Evolutionary conservation across 768 basidiomycete species (phyloP).

Genomic region (Gyrodon lividus): DNA sequence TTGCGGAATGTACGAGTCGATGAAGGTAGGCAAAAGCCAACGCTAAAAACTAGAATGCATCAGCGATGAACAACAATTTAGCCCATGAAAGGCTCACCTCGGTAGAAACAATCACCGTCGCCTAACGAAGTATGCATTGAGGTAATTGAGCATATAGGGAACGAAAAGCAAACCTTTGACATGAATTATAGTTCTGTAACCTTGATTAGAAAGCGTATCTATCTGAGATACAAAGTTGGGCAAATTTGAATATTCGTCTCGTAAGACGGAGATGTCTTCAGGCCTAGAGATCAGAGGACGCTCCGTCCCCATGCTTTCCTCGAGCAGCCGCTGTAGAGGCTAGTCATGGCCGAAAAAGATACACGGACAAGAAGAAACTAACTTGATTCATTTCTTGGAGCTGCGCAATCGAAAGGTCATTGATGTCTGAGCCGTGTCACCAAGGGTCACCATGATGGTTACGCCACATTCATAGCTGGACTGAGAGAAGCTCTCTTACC

Average conservation of each 20-base stretch:
- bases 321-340: slow-evolving; percentile 34
- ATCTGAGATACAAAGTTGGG: slow-evolving; percentile 71
- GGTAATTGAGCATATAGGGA: background rate
- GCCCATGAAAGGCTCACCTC: slow-evolving; percentile 52
- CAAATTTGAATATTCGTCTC: slow-evolving; percentile 64
- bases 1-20: slow-evolving; percentile 55
- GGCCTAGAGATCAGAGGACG: slow-evolving; percentile 57
- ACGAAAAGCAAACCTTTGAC: slow-evolving; percentile 55
- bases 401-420: slow-evolving; percentile 31
- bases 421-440: slow-evolving; percentile 27
- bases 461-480: background rate
- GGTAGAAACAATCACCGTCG: slow-evolving; percentile 91
- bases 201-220: slow-evolving; percentile 59
- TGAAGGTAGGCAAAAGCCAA: slow-evolving; percentile 81
- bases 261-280: slow-evolving; percentile 51
- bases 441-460: no score
- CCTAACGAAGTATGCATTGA: slow-evolving; percentile 40
- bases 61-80: slow-evolving; percentile 7
- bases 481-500: slow-evolving; percentile 12
- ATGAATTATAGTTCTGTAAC: slow-evolving; percentile 66
- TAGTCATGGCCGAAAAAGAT: background rate
- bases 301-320: slow-evolving; percentile 36
- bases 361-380: slow-evolving; percentile 2
- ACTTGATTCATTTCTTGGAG: slow-evolving; percentile 44
- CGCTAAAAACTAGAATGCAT: slow-evolving; percentile 44